Evolutionary conservation across 805 yeast genomes (phyloP).

Genomic region (Pichia deserticola): DNA sequence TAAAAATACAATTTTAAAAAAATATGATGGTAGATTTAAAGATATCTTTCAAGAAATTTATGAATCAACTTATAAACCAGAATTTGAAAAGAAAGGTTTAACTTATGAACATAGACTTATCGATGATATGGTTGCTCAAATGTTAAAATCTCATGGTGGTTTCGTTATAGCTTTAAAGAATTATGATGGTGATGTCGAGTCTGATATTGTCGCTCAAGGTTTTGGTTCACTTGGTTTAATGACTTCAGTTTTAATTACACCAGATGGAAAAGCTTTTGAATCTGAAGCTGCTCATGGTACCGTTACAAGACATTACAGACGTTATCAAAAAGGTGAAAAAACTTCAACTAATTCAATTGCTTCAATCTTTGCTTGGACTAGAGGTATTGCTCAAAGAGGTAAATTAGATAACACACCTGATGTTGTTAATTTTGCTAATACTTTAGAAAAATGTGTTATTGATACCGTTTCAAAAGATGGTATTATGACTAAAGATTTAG

Average conservation of each 20-base stretch:
- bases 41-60: slow-evolving; percentile 68
- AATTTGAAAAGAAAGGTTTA: slow-evolving; percentile 54
- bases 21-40: slow-evolving; percentile 76
- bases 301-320: slow-evolving; percentile 80
- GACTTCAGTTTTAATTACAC: slow-evolving; percentile 78
- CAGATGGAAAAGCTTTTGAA: slow-evolving; percentile 82
- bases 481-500: slow-evolving; percentile 78
- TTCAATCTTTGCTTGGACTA: slow-evolving; percentile 80
- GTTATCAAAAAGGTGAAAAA: slow-evolving; percentile 72
- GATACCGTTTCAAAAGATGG: slow-evolving; percentile 70
- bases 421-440: slow-evolving; percentile 58
- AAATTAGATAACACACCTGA: slow-evolving; percentile 65
- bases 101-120: slow-evolving; percentile 76
- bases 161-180: slow-evolving; percentile 74
- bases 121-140: slow-evolving; percentile 86
- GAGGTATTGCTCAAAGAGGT: slow-evolving; percentile 79
- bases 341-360: slow-evolving; percentile 84
- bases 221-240: slow-evolving; percentile 78
- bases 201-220: slow-evolving; percentile 83
- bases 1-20: slow-evolving; percentile 74
- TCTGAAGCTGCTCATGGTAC: slow-evolving; percentile 87
- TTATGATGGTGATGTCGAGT: slow-evolving; percentile 82
- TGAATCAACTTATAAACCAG: slow-evolving; percentile 46
- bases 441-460: slow-evolving; percentile 58
- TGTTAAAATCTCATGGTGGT: slow-evolving; percentile 81